Evolutionary conservation across 2,329 filamentous ascomycete genomes (phyloP).

Genomic region (Tolypocladium ophioglossoides): DNA sequence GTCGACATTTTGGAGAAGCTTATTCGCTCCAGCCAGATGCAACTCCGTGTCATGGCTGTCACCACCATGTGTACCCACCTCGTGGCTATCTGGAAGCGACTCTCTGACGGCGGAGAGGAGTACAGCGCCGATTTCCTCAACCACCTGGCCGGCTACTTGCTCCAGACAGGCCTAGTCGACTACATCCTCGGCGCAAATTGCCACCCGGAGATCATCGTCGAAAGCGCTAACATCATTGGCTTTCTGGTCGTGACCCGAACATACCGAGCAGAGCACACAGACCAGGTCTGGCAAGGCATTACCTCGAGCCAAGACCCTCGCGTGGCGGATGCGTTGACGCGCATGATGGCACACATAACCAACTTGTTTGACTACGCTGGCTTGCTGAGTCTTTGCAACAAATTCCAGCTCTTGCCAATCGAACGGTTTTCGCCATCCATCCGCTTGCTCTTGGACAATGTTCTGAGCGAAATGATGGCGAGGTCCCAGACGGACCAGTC

Average conservation of each 20-base stretch:
- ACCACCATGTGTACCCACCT: constrained; percentile 63
- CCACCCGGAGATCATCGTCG: constrained; percentile 77
- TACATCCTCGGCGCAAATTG: constrained; percentile 88
- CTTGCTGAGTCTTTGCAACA: constrained; percentile 58
- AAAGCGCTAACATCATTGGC: constrained; percentile 74
- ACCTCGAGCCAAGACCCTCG: constrained; percentile 73
- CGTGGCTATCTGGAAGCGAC: constrained; percentile 52
- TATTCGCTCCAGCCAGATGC: constrained; percentile 80
- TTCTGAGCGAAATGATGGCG: constrained; percentile 39
- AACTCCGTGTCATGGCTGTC: constrained; percentile 71
- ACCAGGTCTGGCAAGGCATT: constrained; percentile 76
- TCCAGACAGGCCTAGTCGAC: constrained; percentile 61
- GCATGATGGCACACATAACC: constrained; percentile 44
- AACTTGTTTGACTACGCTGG: constrained; percentile 36
- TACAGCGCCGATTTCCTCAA: constrained; percentile 40
- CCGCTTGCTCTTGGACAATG: constrained; percentile 47
- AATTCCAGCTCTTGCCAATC: constrained; percentile 55
- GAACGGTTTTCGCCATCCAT: constrained; percentile 51
- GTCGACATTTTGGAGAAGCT: constrained; percentile 60
- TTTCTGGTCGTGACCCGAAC: constrained; percentile 74
- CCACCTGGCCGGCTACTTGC: constrained; percentile 59
- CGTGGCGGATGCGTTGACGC: constrained; percentile 69
- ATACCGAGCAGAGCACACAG: constrained; percentile 62
- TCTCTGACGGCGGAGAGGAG: constrained; percentile 35
- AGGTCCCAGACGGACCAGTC: constrained; percentile 29